Evolutionary conservation across 2,329 filamentous ascomycete species (phyloP).

Genomic region (Thelonectria olida): DNA sequence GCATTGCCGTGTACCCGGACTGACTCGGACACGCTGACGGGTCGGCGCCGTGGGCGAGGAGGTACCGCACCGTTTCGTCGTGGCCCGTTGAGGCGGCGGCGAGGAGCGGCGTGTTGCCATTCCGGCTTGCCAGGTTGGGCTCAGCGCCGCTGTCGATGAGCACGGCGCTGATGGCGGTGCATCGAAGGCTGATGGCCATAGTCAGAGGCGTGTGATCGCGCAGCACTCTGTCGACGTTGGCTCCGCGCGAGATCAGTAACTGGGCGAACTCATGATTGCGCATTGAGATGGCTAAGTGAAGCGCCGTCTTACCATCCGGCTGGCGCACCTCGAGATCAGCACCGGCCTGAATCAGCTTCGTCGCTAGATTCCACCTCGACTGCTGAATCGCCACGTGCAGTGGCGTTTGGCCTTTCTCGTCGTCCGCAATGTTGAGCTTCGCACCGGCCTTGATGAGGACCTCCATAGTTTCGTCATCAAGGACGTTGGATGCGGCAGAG

Average conservation of each 20-base stretch:
- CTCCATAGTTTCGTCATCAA: constrained; percentile 39
- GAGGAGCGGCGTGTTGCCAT: constrained; percentile 40
- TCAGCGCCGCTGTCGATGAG: constrained; percentile 39
- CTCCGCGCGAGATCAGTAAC: constrained; percentile 38
- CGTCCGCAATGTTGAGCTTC: constrained; percentile 34
- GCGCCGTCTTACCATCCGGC: constrained; percentile 39
- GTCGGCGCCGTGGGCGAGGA: constrained; percentile 38
- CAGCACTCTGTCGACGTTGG: constrained; percentile 37
- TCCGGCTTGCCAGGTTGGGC: constrained; percentile 36
- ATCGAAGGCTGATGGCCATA: constrained; percentile 39
- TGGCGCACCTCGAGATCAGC: constrained; percentile 38
- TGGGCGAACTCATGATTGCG: constrained; percentile 41
- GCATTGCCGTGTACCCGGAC: constrained; percentile 40
- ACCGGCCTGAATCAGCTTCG: constrained; percentile 38
- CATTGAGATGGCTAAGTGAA: constrained; percentile 39
- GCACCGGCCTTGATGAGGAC: constrained; percentile 37
- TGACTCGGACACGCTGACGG: constrained; percentile 31
- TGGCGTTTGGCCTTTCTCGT: constrained; percentile 38
- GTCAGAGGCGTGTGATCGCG: constrained; percentile 40
- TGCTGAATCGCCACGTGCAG: constrained; percentile 38
- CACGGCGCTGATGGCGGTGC: constrained; percentile 38
- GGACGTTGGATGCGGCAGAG: constrained; percentile 39
- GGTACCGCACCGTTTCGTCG: constrained; percentile 41
- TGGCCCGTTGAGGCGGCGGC: constrained; percentile 39
- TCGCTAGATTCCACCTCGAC: constrained; percentile 34